Evolutionary conservation across 257 asterid genomes (phyloP).

Genomic region (Penstemon davidsonii): DNA sequence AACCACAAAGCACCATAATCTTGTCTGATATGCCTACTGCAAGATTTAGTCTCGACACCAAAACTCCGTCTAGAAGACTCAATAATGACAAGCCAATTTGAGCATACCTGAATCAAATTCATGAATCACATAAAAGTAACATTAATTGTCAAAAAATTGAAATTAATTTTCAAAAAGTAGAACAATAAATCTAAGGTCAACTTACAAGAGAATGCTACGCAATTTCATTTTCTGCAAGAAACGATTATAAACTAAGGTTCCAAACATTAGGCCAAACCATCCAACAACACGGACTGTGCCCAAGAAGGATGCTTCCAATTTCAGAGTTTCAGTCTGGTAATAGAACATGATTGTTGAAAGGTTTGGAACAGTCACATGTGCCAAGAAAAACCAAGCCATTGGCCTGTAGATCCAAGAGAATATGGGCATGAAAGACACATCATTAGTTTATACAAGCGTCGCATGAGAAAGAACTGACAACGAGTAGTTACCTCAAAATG

Average conservation of each 20-base stretch:
- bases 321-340: slow-evolving; percentile 83
- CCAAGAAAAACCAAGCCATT: slow-evolving; percentile 96
- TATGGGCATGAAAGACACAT: slow-evolving; percentile 22
- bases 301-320: slow-evolving; percentile 86
- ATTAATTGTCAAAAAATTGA: not conserved
- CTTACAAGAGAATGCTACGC: slow-evolving; percentile 81
- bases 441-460: slow-evolving; percentile 27
- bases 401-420: slow-evolving; percentile 62
- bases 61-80: slow-evolving; percentile 59
- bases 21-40: slow-evolving; percentile 75
- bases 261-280: slow-evolving; percentile 93
- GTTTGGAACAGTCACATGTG: slow-evolving; percentile 84
- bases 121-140: not conserved
- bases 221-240: slow-evolving; percentile 78
- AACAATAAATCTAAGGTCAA: slow-evolving; percentile 24
- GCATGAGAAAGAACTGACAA: slow-evolving; percentile 8
- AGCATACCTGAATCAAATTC: slow-evolving; percentile 60
- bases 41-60: slow-evolving; percentile 65
- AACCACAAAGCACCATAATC: slow-evolving; percentile 72
- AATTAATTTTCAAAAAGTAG: not conserved
- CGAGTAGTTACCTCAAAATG: slow-evolving; percentile 67
- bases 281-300: slow-evolving; percentile 91
- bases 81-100: slow-evolving; percentile 66
- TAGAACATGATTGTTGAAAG: slow-evolving; percentile 85
- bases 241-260: slow-evolving; percentile 73